Conservation (phyloP, 306 rosid genomes). For the Oxytropis ochrocephala region DNA sequence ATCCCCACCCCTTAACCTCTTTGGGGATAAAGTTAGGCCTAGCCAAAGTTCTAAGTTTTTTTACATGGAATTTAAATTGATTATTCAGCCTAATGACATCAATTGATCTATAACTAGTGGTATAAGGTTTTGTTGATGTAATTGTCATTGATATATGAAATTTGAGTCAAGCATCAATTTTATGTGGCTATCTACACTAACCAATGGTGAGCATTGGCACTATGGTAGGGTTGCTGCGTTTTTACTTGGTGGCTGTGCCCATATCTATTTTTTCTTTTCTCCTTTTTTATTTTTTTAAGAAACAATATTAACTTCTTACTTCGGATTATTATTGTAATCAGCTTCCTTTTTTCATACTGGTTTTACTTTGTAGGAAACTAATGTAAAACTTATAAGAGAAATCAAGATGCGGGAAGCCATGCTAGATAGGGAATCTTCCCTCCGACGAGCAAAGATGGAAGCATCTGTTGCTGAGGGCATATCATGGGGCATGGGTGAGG, state of each 20-base stretch:
- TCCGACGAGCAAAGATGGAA: slow-evolving; percentile 72
- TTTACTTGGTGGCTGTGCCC: neutral
- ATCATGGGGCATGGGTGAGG: slow-evolving; percentile 99
- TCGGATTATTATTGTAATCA: neutral
- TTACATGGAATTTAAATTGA: neutral
- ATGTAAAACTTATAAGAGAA: slow-evolving; percentile 46
- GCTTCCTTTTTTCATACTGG: neutral
- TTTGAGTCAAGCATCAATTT: neutral
- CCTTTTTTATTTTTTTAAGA: neutral
- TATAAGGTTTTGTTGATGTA: neutral
- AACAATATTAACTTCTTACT: neutral
- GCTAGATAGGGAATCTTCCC: slow-evolving; percentile 85
- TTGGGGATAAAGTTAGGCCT: too few species aligned
- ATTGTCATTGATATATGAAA: neutral
- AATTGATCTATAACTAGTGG: neutral
- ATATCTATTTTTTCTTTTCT: neutral
- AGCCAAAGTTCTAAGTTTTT: too few species aligned
- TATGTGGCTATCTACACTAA: neutral
- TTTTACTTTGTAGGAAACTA: slow-evolving; percentile 51
- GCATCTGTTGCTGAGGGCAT: slow-evolving; percentile 80
- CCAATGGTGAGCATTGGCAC: neutral
- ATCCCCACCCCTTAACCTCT: too few species aligned
- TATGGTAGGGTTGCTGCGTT: neutral
- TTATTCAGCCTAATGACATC: neutral
- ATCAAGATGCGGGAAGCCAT: slow-evolving; percentile 55